phyloP scores from a whole-genome alignment of 31 red algal species.

The Endocladia muricata region DNA sequence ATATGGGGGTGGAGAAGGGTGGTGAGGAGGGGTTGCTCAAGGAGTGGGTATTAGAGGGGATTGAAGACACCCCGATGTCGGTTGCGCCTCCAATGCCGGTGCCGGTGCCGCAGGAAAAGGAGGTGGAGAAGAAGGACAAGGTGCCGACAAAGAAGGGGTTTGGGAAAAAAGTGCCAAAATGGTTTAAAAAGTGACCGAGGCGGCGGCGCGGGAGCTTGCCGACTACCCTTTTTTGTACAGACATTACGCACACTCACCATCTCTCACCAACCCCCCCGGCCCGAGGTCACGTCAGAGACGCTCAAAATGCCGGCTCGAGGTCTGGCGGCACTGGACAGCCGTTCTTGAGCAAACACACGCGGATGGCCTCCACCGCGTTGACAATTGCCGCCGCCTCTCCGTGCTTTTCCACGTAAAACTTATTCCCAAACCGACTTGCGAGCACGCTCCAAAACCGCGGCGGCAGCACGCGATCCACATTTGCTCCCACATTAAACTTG shows the following conservation, averaged over 20 bases:
- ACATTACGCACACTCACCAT: no score
- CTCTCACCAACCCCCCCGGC: no score
- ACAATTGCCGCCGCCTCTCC: slow-evolving; percentile 88
- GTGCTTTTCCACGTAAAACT: slow-evolving; percentile 95
- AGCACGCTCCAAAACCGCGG: slow-evolving; percentile 92
- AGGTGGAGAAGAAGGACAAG: not conserved
- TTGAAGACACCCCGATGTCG: slow-evolving; percentile 57
- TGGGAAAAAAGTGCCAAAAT: slow-evolving; percentile 64
- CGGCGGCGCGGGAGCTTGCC: no score
- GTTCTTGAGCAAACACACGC: slow-evolving; percentile 51
- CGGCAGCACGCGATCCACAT: slow-evolving; percentile 78
- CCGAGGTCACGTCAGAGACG: not conserved
- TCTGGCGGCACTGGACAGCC: slow-evolving; percentile 53
- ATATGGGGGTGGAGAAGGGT: slow-evolving; percentile 47
- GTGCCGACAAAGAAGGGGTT: not conserved
- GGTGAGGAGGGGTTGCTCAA: slow-evolving; percentile 26
- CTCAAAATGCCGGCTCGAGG: slow-evolving; percentile 38
- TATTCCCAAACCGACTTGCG: slow-evolving; percentile 83
- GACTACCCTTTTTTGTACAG: no score
- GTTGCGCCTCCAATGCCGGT: not conserved
- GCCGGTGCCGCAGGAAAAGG: not conserved
- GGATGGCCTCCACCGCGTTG: slow-evolving; percentile 69
- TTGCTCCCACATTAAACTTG: slow-evolving; percentile 95
- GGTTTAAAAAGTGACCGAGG: no score
- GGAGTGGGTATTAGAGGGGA: slow-evolving; percentile 19